phyloP scores from a whole-genome alignment of 2,329 filamentous ascomycete species.

The Calonectria multiphialidica region DNA sequence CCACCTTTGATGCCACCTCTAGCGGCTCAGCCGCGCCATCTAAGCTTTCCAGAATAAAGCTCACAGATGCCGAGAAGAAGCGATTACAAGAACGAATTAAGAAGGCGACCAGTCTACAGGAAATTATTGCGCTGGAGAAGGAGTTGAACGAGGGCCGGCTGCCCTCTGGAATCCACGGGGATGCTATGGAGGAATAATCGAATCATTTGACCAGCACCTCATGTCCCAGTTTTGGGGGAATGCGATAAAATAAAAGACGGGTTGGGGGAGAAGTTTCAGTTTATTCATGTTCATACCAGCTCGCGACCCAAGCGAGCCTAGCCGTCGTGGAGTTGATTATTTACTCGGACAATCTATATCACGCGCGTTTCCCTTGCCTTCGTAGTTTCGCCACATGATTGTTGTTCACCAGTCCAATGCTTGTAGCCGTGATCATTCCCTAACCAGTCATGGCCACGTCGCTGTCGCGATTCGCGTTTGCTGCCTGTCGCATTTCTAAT shows the following conservation, averaged over 20 bases:
- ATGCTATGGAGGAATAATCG: conserved; percentile 71
- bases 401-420: neutral
- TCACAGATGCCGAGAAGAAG: conserved; percentile 91
- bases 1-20: conserved; percentile 72
- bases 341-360: conserved; percentile 17
- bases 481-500: conserved; percentile 65
- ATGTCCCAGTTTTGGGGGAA: conserved; percentile 15
- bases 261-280: conserved; percentile 26
- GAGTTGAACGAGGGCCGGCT: conserved; percentile 90
- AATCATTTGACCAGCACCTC: conserved; percentile 8
- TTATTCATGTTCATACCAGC: conserved; percentile 29
- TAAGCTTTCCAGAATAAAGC: conserved; percentile 82
- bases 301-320: conserved; percentile 21
- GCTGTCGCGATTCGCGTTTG: conserved; percentile 52
- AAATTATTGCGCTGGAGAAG: conserved; percentile 92
- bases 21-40: conserved; percentile 60
- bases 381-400: neutral
- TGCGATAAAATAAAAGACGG: conserved; percentile 30
- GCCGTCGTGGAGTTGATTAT: conserved; percentile 15
- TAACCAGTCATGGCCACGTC: conserved; percentile 73
- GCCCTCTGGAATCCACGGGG: conserved; percentile 73
- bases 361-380: neutral
- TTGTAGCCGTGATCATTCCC: conserved; percentile 18
- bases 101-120: conserved; percentile 88
- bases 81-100: conserved; percentile 88